phyloP scores from a whole-genome alignment of 345 rosid genomes.

The Toxicodendron radicans region DNA sequence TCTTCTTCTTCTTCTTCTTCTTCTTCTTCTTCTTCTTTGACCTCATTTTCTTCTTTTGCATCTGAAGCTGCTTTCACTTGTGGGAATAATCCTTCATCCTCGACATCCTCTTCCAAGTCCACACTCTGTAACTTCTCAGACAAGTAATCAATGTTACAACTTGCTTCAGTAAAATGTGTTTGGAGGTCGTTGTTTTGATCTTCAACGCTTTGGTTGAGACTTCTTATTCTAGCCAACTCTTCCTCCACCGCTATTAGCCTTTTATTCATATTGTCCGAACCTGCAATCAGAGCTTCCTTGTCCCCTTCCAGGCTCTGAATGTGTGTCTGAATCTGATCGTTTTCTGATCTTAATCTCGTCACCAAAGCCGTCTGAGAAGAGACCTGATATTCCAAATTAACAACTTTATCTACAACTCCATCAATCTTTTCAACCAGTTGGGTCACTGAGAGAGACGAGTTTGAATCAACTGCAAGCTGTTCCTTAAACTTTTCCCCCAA shows the following conservation, averaged over 20 bases:
- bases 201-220: constrained; percentile 44
- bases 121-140: constrained; percentile 52
- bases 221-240: constrained; percentile 52
- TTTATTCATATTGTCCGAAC: constrained; percentile 36
- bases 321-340: constrained; percentile 52
- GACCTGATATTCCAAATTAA: constrained; percentile 51
- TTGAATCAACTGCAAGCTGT: constrained; percentile 30
- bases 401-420: constrained; percentile 73
- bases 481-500: constrained; percentile 34
- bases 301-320: constrained; percentile 59
- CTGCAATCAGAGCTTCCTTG: constrained; percentile 46
- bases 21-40: not conserved
- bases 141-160: constrained; percentile 40
- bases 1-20: constrained; percentile 15
- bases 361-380: constrained; percentile 67
- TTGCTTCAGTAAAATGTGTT: constrained; percentile 53
- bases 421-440: constrained; percentile 71
- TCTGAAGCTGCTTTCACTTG: constrained; percentile 22
- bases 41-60: constrained; percentile 21
- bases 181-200: constrained; percentile 51
- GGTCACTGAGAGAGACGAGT: constrained; percentile 39
- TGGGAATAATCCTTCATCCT: constrained; percentile 29
- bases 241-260: constrained; percentile 58
- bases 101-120: constrained; percentile 52
- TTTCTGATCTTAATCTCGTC: constrained; percentile 54